Evolutionary conservation across 768 basidiomycete species (phyloP), one percentile per base, ranked within the genome.

Genomic region (Macrocybe gigantea): DNA sequence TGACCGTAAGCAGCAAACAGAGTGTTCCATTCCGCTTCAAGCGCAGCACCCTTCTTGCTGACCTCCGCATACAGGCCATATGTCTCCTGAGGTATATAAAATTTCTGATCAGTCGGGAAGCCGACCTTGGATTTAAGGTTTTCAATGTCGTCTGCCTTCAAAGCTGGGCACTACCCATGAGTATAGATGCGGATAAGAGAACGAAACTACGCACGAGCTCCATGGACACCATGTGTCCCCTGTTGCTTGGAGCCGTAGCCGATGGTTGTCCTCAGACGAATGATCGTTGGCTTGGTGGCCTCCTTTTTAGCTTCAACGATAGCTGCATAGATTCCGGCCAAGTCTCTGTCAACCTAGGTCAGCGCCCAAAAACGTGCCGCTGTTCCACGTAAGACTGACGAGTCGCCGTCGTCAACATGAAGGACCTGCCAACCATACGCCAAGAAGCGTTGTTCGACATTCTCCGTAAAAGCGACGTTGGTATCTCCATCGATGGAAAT

Each of bases 401-500:
- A 72, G 68, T 92, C 85, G 45, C 92, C 92, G 50, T 93, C 72
- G 49, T 84, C 74, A 49, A 93, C 88, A 60, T 78, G 79, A 52
- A 94, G 79, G 49, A 94, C 91, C 53, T 96, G 87, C 94, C 94
- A 97, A 47, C 89, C 92, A 67, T 96, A 96, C 2, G 94, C 64
- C 62, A 83, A 70, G 77, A 93, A 96, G 48, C 94, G 83, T 62
- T 85, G 82, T 56, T 79, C 81, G 47, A 95, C 92, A 58, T 96
- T 82, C 68, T 97, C 94, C 38, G 94, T 97, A 77, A 97, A 97
- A 12, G 94, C 88, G 48, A 85, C 77, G 48, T 81, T 81, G 54
- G 93, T 97, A 68, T 92, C 82, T 53, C 94, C 94, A 63, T 97
- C 94, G 58, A 97, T 96, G 53, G 94, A 91, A 65, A 97, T 97